Evolutionary conservation across 2,329 filamentous ascomycete species (phyloP).

Genomic region (Nothopassalora personata): DNA sequence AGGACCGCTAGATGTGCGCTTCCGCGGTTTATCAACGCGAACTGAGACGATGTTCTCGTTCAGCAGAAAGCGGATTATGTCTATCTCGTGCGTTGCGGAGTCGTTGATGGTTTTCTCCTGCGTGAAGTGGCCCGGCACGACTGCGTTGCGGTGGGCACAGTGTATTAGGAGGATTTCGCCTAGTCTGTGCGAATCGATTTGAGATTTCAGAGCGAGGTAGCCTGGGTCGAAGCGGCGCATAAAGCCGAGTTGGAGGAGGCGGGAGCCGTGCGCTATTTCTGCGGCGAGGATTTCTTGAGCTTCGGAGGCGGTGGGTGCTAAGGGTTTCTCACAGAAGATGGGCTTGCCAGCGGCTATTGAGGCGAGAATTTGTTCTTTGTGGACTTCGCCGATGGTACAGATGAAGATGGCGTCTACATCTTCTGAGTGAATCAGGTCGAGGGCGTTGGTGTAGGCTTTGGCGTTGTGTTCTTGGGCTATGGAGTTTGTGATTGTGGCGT

Average conservation of each 20-base stretch:
- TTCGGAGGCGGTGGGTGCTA: background rate
- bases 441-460: background rate
- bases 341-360: background rate
- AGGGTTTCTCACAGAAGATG: background rate
- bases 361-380: background rate
- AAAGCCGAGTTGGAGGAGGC: background rate
- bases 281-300: background rate
- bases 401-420: constrained; percentile 1
- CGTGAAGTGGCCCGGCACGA: background rate
- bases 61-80: background rate
- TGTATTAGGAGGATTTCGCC: background rate
- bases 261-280: background rate
- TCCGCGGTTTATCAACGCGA: background rate
- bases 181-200: background rate
- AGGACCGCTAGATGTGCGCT: background rate
- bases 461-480: background rate
- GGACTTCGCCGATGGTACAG: background rate
- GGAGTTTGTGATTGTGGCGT: background rate
- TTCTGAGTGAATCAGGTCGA: background rate
- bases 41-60: background rate
- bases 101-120: background rate
- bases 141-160: background rate
- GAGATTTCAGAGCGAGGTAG: background rate
- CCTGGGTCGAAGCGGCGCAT: constrained; percentile 1
- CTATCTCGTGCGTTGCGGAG: constrained; percentile 1